Evolutionary conservation across 306 rosid genomes (phyloP), one percentile per base, ranked within the genome.

Genomic region (Senna tora): DNA sequence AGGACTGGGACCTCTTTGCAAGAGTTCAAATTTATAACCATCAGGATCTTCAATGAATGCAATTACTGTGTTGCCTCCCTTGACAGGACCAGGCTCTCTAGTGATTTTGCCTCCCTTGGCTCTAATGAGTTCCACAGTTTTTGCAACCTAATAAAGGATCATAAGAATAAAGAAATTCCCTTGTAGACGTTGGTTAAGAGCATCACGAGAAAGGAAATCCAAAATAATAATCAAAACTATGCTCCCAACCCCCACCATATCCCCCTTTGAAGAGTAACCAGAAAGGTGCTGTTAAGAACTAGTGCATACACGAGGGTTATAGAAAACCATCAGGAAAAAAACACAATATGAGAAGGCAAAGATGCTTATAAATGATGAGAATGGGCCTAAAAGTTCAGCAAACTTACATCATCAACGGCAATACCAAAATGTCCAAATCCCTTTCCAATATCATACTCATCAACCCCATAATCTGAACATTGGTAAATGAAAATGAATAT

Each of bases 11-110:
- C 92, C 97, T 81, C 96, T 94, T 85, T 91, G 92, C 87, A 94
- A 77, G 74, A 94, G 90, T 78, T 94, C 97, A 78, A 94, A 94
- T 77, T 94, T 94, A 76, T 94, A 94, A 74, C 99, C 99, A 89
- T 94, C 99, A 0, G 94, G 94, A 78, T 94, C 99, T 83, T 94
- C 99, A 72, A 94, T 56, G 84, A 94, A 94, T 54, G 97, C 95
- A 74, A 91, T 94, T 25, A 94, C 91, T 7, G 99, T 82, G 14
- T 61, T 83, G 53, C 99, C 99, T 72, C 97, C 99, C 83, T 94
- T 87, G 75, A 94, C 99, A 30, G 95, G 97, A 83, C 99, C 96
- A 70, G 97, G 91, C 71, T 91, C 97, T 79, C 94, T 83, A 43
- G 95, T 86, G 74, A 89, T 89, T 80, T 91, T 91, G 61, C 97